These are phyloP conservation scores for Eryngium alpinum DNA, from an alignment of 140 eudicot species.

Conservation along the genomic window DNA sequence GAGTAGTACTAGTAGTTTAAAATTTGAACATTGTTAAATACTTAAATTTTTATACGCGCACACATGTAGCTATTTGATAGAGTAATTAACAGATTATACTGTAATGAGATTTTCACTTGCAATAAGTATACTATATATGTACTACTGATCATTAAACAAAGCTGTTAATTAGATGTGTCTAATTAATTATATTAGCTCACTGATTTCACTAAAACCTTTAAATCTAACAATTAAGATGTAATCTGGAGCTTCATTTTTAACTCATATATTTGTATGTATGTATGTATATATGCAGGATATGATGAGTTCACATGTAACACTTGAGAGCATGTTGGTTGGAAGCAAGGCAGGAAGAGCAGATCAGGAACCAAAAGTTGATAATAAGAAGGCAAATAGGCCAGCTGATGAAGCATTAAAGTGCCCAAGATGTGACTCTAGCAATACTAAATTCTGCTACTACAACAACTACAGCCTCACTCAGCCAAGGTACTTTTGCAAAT, in stretches of 20 bases:
- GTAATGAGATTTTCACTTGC: too few relatives aligned
- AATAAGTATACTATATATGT: too few relatives aligned
- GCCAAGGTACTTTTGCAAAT: conserved; percentile 85
- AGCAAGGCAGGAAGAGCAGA: conserved; percentile 40
- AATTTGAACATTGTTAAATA: too few relatives aligned
- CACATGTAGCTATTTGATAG: too few relatives aligned
- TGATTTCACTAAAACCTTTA: neutral
- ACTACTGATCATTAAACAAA: too few relatives aligned
- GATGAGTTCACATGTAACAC: conserved; percentile 54
- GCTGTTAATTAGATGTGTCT: too few relatives aligned
- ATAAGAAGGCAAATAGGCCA: conserved; percentile 62
- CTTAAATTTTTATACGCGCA: too few relatives aligned
- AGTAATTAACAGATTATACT: too few relatives aligned
- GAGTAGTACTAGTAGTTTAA: too few relatives aligned
- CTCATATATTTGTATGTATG: neutral
- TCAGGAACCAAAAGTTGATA: conserved; percentile 23
- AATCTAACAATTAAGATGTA: neutral
- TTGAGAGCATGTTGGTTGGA: conserved; percentile 81
- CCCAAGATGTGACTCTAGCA: conserved; percentile 87
- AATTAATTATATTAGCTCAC: neutral
- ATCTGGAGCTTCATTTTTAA: neutral
- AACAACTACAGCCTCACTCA: conserved; percentile 95
- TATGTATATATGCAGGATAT: conserved; percentile 36
- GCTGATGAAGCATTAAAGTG: conserved; percentile 65
- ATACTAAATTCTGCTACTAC: conserved; percentile 92